Evolutionary conservation across 306 rosid species (phyloP), one percentile per base, ranked within the genome.

Genomic region (Prunus armeniaca): DNA sequence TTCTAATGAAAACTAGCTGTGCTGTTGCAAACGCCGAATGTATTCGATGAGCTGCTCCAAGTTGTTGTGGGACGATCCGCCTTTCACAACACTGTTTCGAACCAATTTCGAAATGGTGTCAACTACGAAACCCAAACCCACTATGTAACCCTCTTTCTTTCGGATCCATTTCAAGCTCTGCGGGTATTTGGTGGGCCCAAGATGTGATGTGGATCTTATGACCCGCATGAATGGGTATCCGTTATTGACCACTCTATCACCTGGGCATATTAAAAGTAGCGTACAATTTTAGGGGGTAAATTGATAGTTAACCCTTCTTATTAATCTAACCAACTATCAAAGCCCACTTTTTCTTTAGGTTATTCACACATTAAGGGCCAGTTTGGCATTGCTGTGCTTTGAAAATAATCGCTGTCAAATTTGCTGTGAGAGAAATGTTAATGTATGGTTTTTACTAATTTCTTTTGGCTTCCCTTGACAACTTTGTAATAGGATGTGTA

Each of bases 41-140:
- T 79, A 46, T 6, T 79, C 15, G 0, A 85, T 58, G 22, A 85
- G 18, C 62, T 9, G 43, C 27, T 69, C 71, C 14, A 80, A 6
- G 27, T 64, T 82, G 12, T 1, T 6, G 73, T 30, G 3, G 9
- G 86, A 85, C 12, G 83, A 77, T 20, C 85, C 85, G 2, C 20
- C 58, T 18, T 50, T 38, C 2, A 17, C 4, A 4, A 82, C 50
- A 82, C 70, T 56, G 0, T 52, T 56, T 2, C 0, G 28, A 41
- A 83, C 82, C 43, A 50, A 20, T 7, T 58, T 65, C 3, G 80
- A 61, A 65, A 77, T 52, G 28, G 63, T 65, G 30, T 20, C 41
- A 46, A 18, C 62, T 86, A 81, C 0, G 85, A 82, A 0, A 76
- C 87, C 87, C 89, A 82, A 82, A 0, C 41, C 54, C 46, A 75